Evolutionary conservation across 2,329 filamentous ascomycete genomes (phyloP), one percentile per base, ranked within the genome.

Genomic region (Pseudocercospora pini-densiflorae): DNA sequence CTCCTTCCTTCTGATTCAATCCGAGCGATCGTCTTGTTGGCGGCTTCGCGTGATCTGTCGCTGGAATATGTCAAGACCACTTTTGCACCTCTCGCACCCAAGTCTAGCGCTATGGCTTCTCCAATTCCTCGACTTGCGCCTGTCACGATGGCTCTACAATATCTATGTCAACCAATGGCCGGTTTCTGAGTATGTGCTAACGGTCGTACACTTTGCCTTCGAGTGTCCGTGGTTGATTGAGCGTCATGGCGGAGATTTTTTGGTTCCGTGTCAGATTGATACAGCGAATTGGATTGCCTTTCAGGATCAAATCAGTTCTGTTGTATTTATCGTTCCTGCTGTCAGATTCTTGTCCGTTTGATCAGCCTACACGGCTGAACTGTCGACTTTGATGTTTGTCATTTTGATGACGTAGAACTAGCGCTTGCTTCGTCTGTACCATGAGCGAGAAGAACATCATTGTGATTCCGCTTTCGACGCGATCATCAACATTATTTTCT

Each of bases 101-200:
- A 73, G 61, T 84, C 82, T 47, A 82, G 74, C 21, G 82, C 84
- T 49, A 86, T 79, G 55, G 78, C 80, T 33, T 78, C 79, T 24
- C 85, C 84, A 8, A 87, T 84, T 5, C 83, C 83, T 66, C 84
- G 76, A n/a, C 81, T 82, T 14, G 79, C 80, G 8, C 84, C 84
- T 1, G 83, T 86, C 0, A 86, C 80, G 49, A 86, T 82, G 40
- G 83, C 83, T 0, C 80, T 75, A 62, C 79, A 80, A 29, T 4
- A 21, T 73, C 76, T 43, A 6, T 54, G 27, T 79, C 62, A 70
- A 76, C 64, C 8, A n/a, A 19, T 24, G 40, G 27, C 19, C 29
- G 43, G 12, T 27, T 27, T 29, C 7, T 47, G 33, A 1, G 16
- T 29, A 12, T n/a, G 24, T 40, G 10, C 23, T 43, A n/a, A 27